These are phyloP conservation scores for Centaurea solstitialis DNA, from an alignment of 129 eudicot species.

Conservation along the genomic window DNA sequence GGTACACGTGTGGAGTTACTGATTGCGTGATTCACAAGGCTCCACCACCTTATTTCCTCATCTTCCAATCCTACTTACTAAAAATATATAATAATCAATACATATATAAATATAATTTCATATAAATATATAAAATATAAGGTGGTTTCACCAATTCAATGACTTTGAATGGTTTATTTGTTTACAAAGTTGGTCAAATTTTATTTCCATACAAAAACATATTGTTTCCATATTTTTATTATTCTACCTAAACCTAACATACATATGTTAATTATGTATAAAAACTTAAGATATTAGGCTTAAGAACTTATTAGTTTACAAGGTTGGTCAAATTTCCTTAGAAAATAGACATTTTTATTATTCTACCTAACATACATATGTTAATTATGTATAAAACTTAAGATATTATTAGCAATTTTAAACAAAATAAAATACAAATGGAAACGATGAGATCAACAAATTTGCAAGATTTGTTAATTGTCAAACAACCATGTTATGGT, in stretches of 20 bases:
- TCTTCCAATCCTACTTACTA: background rate
- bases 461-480: background rate
- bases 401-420: background rate
- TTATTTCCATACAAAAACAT: background rate
- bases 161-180: background rate
- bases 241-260: background rate
- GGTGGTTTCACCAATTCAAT: background rate
- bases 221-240: background rate
- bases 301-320: too few relatives aligned
- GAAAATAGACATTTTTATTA: too few relatives aligned
- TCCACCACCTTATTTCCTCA: background rate
- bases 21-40: background rate
- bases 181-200: background rate
- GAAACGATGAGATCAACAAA: background rate
- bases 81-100: too few relatives aligned
- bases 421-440: too few relatives aligned
- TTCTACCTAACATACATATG: background rate
- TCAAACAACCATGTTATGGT: background rate
- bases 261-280: background rate
- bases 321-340: too few relatives aligned
- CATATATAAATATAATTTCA: background rate
- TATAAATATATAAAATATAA: background rate
- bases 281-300: too few relatives aligned
- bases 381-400: background rate
- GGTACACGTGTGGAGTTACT: background rate